Evolutionary conservation across 1,284 basidiomycete species (phyloP), one percentile per base, ranked within the genome.

Genomic region (Sanghuangporus sanghuang): DNA sequence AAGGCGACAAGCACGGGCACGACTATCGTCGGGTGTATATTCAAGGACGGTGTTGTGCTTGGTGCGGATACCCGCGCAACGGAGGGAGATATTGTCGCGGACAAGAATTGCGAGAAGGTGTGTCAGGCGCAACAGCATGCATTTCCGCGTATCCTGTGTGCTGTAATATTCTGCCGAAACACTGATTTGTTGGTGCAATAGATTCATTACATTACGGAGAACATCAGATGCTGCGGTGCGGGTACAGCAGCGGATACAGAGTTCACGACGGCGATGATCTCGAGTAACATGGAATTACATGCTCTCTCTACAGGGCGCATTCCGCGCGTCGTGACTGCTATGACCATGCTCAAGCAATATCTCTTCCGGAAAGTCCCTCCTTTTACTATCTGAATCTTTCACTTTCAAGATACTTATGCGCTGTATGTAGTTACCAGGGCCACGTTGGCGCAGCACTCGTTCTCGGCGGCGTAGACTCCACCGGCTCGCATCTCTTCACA

Each of bases 31-130:
- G 97, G 96, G 35, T 95, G 95, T 71, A 79, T 98, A 64, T 99
- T 93, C 75, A 89, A 89, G 69, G 94, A 95, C 73, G 97, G 96
- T 3, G 88, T 99, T 65, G 87, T 98, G 14, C 85, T 99, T 11
- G 97, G 96, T 52, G 97, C 97, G 40, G 97, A 99, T 77, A 99
- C 97, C 0, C 85, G 96, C 71, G 95, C 96, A 2, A 98, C 96
- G 0, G 93, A 90, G 69, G 96, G 96, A 0, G 86, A 89, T 23
- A 98, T 99, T 69, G 95, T 99, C 14, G 96, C 96, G 0, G 96
- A 98, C 81, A 98, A 98, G 87, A 98, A 98, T 78, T 99, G 96
- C 76, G 96, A 98, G 81, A 99, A 99, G 90, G 95, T 94, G 63
- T 60, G 79, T 46, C 2, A n/a, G 8, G 14, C 1, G 3, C 16